Evolutionary conservation across 2,329 filamentous ascomycete genomes (phyloP), one percentile per base, ranked within the genome.

Genomic region (Elsinoe fawcettii): DNA sequence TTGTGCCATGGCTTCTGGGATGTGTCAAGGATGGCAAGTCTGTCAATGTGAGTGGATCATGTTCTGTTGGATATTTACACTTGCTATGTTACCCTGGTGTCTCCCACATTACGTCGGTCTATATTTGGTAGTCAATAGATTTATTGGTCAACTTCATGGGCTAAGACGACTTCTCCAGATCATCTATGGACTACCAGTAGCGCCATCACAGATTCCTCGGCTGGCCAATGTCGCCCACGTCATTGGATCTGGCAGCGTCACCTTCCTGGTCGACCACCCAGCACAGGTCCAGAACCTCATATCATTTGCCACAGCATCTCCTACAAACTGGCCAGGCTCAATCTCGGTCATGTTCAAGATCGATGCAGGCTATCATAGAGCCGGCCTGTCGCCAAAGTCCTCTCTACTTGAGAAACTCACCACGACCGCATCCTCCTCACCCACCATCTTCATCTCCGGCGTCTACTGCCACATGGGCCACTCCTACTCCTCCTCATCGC

Each of bases 381-480:
- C 88, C 0, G 88, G 88, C 18, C 76, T 90, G 0, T 65, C 74
- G 1, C 78, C 81, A 0, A 67, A 72, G 5, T 80, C 80, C 0
- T 63, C 70, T 0, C 70, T 69, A 2, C 78, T 81, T 60, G 65
- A 68, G 1, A 64, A 68, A 1, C 68, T 86, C 1, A 73, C 86
- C 37, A 63, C 71, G 30, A 70, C 78, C 0, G 69, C 83, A 1
- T 70, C 74, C 0, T 70, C 75, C 0, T 72, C 79, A n/a, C 66
- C 66, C 69, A 58, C 60, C 2, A 66, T 71, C 0, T 63, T 62
- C 7, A 71, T 91, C 5, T 72, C 80, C 2, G 88, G 88, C 0
- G 72, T 91, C 20, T 92, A 92, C 69, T 80, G 80, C 2, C 88
- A 92, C 69, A 84, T 84, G 5, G 86, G 87, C 1, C 79, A 88